Evolutionary conservation across 2,329 filamentous ascomycete genomes (phyloP), one percentile per base, ranked within the genome.

Genomic region (Trichoderma lentiforme): DNA sequence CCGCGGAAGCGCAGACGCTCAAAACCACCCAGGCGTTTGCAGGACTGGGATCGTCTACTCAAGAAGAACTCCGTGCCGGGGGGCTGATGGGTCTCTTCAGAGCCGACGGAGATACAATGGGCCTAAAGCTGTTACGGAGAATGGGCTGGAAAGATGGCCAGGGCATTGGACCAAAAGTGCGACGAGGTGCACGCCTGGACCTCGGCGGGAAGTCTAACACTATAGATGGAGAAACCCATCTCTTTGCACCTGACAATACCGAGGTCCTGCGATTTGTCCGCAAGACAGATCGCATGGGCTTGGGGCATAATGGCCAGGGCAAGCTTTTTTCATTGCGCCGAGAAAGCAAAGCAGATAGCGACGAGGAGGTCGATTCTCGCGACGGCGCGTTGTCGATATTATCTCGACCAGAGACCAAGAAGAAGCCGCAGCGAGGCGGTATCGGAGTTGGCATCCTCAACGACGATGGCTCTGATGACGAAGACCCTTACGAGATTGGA

Each of bases 121-220:
- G 96, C 2, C 86, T 92, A 15, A 95, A 93, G 78, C 84, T 99
- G 18, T 84, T 98, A 72, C 93, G 92, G 78, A 92, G 88, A 77
- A 98, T 99, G 95, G 96, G 95, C 18, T 99, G 96, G 96, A 93
- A 92, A 77, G 92, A 95, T 74, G 95, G 95, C 1, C 95, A 98
- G 81, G 96, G 96, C 4, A 90, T 98, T 73, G 96, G 96, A 0
- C 94, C 94, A 26, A 97, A 94, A 81, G 84, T 98, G 39, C 89
- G 90, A 69, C 88, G 96, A 63, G 87, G 86, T 78, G 93, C 94
- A 47, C 87, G 91, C 62, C 85, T 95, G 15, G 92, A 80, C 34
- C 58, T 85, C 1, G 85, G 82, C 57, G 80, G 80, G 30, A 77
- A 78, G 6, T 77, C 78, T 0, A 80, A 79, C 18, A 82, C 82